Evolutionary conservation across 345 rosid genomes (phyloP).

Genomic region (Stellera chamaejasme): DNA sequence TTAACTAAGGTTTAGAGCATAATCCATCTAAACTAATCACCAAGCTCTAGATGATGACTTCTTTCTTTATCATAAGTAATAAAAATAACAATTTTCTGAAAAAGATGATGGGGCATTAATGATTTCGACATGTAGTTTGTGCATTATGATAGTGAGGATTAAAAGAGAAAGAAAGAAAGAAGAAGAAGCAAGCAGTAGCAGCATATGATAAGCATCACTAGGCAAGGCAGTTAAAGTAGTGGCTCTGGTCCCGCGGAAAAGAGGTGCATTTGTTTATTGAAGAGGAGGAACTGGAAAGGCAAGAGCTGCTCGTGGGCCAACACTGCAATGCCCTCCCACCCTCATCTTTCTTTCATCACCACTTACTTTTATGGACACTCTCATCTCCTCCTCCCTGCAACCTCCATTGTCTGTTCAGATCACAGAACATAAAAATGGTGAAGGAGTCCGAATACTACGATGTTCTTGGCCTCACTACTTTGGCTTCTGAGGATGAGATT

Average conservation of each 20-base stretch:
- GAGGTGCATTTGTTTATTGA: constrained; percentile 32
- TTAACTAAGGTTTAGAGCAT: no score
- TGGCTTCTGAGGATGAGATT: constrained; percentile 62
- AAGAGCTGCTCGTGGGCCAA: constrained; percentile 26
- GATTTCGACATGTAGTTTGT: no score
- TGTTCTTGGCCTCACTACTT: constrained; percentile 48
- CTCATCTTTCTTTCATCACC: constrained; percentile 8
- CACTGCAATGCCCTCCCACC: not conserved
- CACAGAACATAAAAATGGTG: constrained; percentile 32
- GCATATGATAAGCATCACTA: constrained; percentile 27
- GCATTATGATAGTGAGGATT: no score
- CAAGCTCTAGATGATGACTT: no score
- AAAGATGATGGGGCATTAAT: no score
- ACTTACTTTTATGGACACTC: no score
- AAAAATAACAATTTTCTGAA: no score
- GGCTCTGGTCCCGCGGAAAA: constrained; percentile 43
- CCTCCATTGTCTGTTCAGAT: not conserved
- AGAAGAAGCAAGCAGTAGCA: not conserved
- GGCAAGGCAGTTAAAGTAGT: constrained; percentile 26
- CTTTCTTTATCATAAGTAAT: no score
- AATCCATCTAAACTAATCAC: no score
- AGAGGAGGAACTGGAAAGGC: constrained; percentile 53
- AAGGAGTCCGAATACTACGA: constrained; percentile 68
- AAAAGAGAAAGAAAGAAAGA: not conserved
- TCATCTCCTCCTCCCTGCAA: constrained; percentile 5